Evolutionary conservation across 1,284 basidiomycete genomes (phyloP), one percentile per base, ranked within the genome.

Genomic region (Pseudozyma tsukubaensis): DNA sequence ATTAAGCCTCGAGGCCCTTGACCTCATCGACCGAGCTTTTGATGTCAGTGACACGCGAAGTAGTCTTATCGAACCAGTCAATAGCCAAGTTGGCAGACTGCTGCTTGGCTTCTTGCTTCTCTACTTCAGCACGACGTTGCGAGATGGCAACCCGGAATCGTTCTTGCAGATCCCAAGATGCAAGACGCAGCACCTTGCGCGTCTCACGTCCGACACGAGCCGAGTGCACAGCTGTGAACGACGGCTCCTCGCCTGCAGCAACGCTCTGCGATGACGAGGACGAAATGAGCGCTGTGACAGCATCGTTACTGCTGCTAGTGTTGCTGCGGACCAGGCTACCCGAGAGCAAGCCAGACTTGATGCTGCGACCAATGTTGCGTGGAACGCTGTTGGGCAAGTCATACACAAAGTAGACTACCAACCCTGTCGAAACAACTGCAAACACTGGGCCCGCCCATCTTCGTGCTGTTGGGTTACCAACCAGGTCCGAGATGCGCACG

Each of bases 351-450:
- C 79, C 81, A 12, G 49, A 51, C 61, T 72, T 67, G 52, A 84
- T 67, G 61, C 62, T 72, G 13, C 82, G 72, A 3, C 82, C 82
- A n/a, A 82, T 76, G 36, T 94, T 97, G 70, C 90, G 89, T n/a
- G 97, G 97, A 69, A 99, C 92, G 3, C 93, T 91, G 80, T 88
- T 89, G 0, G 97, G 97, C 29, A 99, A 88, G 82, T 98, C 95
- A 76, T 93, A 86, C 57, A 98, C 88, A 69, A 97, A 87, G 86
- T 96, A 98, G 1, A 89, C 91, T 3, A 91, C 89, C 14, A 92
- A 86, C 14, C 94, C 94, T 57, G 93, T 86, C 16, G 91, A 89
- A 57, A 81, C 57, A 0, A 92, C 90, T 32, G 93, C 93, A 47
- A 97, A 78, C 52, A 93, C 88, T 1, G 96, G 94, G 0, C 90